Base-by-base conservation (phyloP, 371 early-diverging fungal genomes). In the Cokeromyces recurvatus region DNA sequence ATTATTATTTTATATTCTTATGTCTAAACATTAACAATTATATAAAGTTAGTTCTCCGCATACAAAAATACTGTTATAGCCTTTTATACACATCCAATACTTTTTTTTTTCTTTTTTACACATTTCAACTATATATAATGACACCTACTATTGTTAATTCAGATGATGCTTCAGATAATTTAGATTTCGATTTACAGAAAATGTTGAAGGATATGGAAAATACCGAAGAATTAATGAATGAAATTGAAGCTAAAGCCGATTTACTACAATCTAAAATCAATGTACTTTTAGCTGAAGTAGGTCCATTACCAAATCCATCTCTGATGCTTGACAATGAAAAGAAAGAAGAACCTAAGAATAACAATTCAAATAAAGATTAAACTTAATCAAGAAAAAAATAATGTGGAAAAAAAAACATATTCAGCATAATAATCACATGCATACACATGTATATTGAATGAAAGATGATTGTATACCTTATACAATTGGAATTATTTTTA, bases 201-300 rank as follows among this genome's bases (percentile, higher is more conserved):
- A 68, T 68, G 72, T 40, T 72, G 12, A 72, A 68, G 22, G 72
- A 72, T 50, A 55, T 61, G 2, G 66, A 68, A 46, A 55, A 49
- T 27, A 68, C 72, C 0, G 72, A 72, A 48, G 37, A 53, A 9
- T 45, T 72, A 2, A 72, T 72, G 72, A 60, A 43, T 25, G 49
- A 65, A 43, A 50, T 72, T 9, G 72, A 72, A 55, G 46, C 66
- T 9, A 59, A 63, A 41, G 58, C 72, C 2, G 66, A 61, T 35
- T 40, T 19, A 1, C 53, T 72, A 23, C 52, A 68, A 38, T 57
- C 61, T 42, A 72, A 72, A 43, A 55, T 72, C 23, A 64, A 68
- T 47, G 66, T 64, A 15, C 60, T 72, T 32, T 50, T 72, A 12
- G 51, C 53, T 9, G 64, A 68, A 46, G 48, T 66, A 14, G 50